Conservation (phyloP, 176 grass and related monocot genomes). For the Eremochloa ophiuroides region DNA sequence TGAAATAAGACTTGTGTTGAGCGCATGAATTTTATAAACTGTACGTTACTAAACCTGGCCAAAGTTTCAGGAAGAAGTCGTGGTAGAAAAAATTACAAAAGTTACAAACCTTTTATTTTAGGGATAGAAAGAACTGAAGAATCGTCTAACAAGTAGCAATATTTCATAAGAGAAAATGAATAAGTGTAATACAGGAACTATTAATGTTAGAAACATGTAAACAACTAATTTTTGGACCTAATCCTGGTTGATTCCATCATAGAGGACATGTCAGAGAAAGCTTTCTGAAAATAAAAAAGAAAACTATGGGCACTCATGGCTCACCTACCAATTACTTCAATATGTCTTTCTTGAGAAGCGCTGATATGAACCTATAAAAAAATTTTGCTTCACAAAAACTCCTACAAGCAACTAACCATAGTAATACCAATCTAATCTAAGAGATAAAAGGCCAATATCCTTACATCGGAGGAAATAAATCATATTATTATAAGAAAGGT, state of each 20-base stretch:
- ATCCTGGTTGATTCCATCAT: background rate
- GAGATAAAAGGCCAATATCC: background rate
- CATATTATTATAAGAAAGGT: background rate
- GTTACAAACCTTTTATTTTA: background rate
- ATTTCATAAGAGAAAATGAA: background rate
- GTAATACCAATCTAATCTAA: background rate
- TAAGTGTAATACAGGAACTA: background rate
- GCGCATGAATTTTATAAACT: background rate
- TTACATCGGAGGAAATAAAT: background rate
- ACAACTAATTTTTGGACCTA: background rate
- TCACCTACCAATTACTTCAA: background rate
- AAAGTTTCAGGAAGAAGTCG: background rate
- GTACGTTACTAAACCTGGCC: background rate
- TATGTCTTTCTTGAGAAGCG: background rate
- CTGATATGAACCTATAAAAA: background rate
- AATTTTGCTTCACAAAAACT: background rate
- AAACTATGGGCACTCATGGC: background rate
- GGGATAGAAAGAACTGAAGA: background rate
- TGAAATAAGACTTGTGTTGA: background rate
- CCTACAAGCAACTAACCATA: background rate
- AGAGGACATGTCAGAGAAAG: background rate
- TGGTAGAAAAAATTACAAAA: background rate
- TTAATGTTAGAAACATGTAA: background rate
- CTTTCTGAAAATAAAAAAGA: background rate
- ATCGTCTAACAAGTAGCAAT: background rate